A percentile compares a stretch with the other conserved stretches of the same genome.
These are phyloP conservation scores for Cryptococcus sp. DNA, from an alignment of 1,284 basidiomycete species.

Conservation along the genomic window DNA sequence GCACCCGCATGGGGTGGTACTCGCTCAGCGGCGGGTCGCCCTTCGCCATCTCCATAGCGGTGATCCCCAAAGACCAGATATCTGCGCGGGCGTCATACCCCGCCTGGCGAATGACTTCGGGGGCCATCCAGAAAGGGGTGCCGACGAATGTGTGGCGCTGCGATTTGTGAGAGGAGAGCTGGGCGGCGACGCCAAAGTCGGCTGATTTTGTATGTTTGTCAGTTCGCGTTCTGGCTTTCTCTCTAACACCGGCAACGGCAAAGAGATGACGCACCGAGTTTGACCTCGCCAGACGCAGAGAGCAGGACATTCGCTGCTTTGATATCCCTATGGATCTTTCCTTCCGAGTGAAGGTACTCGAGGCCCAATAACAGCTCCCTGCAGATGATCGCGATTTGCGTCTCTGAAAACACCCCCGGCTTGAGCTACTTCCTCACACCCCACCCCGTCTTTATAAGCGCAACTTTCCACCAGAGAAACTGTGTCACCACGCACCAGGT, in stretches of 20 bases:
- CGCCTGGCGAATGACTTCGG: conserved; percentile 94
- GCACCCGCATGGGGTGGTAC: conserved; percentile 82
- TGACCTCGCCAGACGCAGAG: conserved; percentile 85
- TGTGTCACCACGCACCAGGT: conserved; percentile 57
- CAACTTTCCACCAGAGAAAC: neutral
- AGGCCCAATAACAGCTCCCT: conserved; percentile 91
- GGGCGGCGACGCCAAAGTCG: conserved; percentile 95
- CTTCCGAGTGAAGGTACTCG: conserved; percentile 87
- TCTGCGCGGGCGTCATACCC: conserved; percentile 96
- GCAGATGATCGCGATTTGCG: conserved; percentile 89
- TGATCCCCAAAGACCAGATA: conserved; percentile 94
- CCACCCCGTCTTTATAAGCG: neutral
- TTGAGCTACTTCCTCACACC: conserved; percentile 58
- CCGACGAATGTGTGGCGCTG: conserved; percentile 94
- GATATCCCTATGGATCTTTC: conserved; percentile 97
- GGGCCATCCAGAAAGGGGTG: conserved; percentile 99
- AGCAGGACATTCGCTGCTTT: conserved; percentile 96
- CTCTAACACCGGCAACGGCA: neutral
- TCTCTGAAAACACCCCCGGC: conserved; percentile 82
- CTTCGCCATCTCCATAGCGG: conserved; percentile 91
- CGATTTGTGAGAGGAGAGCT: conserved; percentile 79
- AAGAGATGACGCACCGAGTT: conserved; percentile 58
- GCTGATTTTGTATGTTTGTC: conserved; percentile 54
- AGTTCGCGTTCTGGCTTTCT: neutral
- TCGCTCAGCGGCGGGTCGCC: conserved; percentile 89